Conservation (phyloP, 1,284 basidiomycete species). For the Ganoderma boninense region DNA sequence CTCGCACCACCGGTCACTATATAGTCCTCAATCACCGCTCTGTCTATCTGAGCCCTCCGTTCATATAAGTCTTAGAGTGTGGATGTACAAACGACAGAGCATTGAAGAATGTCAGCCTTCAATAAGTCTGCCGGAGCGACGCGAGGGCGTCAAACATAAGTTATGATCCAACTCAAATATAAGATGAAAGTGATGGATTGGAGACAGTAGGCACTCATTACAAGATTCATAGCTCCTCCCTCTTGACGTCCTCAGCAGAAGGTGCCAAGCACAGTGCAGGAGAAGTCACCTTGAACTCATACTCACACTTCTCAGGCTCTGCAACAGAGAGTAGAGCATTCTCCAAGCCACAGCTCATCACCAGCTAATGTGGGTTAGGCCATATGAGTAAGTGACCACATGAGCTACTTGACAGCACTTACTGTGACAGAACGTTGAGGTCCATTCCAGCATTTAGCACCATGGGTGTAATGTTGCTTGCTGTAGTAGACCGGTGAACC, state of each 20-base stretch:
- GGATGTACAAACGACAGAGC: too few relatives aligned
- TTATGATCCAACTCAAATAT: neutral
- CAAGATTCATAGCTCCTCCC: conserved; percentile 57
- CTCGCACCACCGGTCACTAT: too few relatives aligned
- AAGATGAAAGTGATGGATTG: conserved; percentile 5
- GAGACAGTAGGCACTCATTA: neutral
- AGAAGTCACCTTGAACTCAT: conserved; percentile 86
- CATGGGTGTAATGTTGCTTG: conserved; percentile 84
- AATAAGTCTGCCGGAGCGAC: too few relatives aligned
- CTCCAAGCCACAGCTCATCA: conserved; percentile 86
- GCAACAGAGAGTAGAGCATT: conserved; percentile 85
- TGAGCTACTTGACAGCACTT: conserved; percentile 32
- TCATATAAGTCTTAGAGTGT: too few relatives aligned
- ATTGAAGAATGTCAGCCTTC: too few relatives aligned
- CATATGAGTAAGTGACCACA: too few relatives aligned
- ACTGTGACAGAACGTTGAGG: conserved; percentile 86
- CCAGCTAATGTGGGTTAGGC: conserved; percentile 57
- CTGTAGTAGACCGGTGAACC: conserved; percentile 82
- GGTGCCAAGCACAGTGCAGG: conserved; percentile 89
- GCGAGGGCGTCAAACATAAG: too few relatives aligned
- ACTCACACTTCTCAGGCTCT: conserved; percentile 98
- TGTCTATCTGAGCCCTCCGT: too few relatives aligned
- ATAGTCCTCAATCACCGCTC: too few relatives aligned
- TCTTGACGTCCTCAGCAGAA: conserved; percentile 36
- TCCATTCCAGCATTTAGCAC: conserved; percentile 97